Conservation (phyloP, 108 stramenopile species). For the Seminavis robusta region DNA sequence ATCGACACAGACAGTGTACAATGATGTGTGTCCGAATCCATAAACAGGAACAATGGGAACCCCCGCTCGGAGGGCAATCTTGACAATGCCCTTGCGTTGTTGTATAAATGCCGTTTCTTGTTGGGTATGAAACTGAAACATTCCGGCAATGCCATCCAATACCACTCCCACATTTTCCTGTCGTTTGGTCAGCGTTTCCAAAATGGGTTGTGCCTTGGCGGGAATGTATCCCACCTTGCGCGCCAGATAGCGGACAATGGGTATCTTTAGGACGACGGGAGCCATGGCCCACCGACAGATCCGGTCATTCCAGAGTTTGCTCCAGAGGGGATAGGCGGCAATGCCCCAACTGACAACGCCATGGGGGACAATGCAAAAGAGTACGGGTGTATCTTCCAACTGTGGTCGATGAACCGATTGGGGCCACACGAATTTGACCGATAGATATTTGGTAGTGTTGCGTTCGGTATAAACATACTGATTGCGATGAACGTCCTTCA, state of each 20-base stretch:
- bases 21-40: conserved; percentile 59
- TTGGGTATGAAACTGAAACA: too few species aligned
- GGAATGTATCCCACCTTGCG: conserved; percentile 65
- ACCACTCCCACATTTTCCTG: conserved; percentile 70
- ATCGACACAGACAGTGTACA: conserved; percentile 57
- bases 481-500: conserved; percentile 39
- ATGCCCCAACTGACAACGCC: conserved; percentile 57
- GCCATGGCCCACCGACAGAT: conserved; percentile 66
- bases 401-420: conserved; percentile 35
- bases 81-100: conserved; percentile 62
- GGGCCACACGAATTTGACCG: conserved; percentile 50
- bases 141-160: conserved; percentile 70
- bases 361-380: conserved; percentile 61
- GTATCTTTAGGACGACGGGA: conserved; percentile 47
- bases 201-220: conserved; percentile 48
- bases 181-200: conserved; percentile 56
- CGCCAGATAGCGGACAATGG: conserved; percentile 43
- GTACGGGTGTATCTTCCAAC: conserved; percentile 29
- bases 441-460: conserved; percentile 56
- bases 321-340: conserved; percentile 63
- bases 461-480: conserved; percentile 66
- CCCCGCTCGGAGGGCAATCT: conserved; percentile 62
- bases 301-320: conserved; percentile 52
- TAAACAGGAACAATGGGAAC: conserved; percentile 62
- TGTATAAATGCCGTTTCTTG: conserved; percentile 47